These are phyloP conservation scores for Cnidoscolus chayamansa DNA, from an alignment of 441 rosid genomes.

Conservation along the genomic window DNA sequence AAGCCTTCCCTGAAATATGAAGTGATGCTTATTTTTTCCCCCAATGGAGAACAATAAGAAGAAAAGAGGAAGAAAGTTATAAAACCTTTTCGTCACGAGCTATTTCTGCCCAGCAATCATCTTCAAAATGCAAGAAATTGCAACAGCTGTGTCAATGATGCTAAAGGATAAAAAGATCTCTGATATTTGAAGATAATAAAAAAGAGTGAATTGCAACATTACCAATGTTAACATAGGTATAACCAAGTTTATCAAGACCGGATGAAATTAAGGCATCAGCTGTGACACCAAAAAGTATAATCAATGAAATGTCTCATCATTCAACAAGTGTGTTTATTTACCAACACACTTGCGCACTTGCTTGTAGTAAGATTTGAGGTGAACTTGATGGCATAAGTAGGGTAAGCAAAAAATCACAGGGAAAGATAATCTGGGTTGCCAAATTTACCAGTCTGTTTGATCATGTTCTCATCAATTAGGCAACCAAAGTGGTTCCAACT, in stretches of 20 bases:
- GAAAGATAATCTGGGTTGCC: not conserved
- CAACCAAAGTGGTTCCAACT: conserved; percentile 83
- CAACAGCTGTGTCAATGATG: not conserved
- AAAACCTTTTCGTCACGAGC: conserved; percentile 64
- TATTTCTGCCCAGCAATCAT: conserved; percentile 98
- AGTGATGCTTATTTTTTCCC: not conserved
- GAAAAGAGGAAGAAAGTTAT: conserved; percentile 6
- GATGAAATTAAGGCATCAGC: conserved; percentile 80
- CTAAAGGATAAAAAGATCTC: not conserved
- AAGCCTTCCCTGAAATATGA: conserved; percentile 50
- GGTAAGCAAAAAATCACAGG: too few species aligned
- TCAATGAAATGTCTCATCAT: not conserved
- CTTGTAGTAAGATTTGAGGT: too few species aligned
- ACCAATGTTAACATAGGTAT: conserved; percentile 84
- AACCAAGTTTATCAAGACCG: conserved; percentile 79
- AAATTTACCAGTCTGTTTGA: conserved; percentile 63
- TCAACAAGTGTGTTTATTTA: too few species aligned
- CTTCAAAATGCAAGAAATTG: conserved; percentile 34
- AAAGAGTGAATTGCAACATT: conserved; percentile 4
- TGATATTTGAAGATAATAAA: not conserved
- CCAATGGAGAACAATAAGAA: not conserved
- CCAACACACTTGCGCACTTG: too few species aligned
- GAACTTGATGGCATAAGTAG: too few species aligned
- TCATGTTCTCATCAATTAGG: conserved; percentile 55
- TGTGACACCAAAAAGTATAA: conserved; percentile 29